Evolutionary conservation across 768 basidiomycete genomes (phyloP).

Genomic region (Xerocomellus intermedius): DNA sequence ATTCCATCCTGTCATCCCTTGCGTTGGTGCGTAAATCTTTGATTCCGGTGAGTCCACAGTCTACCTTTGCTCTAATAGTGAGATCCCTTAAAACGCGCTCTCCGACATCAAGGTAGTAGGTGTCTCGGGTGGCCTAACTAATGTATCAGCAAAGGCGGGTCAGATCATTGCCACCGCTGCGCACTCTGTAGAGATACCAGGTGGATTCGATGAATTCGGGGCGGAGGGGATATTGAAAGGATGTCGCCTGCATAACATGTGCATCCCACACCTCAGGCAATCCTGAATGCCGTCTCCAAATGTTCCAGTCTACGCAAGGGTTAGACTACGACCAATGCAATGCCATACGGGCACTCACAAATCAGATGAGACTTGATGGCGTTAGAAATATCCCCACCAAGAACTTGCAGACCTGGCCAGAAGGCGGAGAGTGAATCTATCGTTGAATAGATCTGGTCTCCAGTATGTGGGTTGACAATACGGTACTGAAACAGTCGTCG

Average conservation of each 20-base stretch:
- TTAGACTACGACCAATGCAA: background rate
- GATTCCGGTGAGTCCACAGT: slow-evolving; percentile 84
- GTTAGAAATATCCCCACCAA: slow-evolving; percentile 81
- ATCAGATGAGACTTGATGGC: slow-evolving; percentile 91
- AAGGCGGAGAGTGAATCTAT: slow-evolving; percentile 96
- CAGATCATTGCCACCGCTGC: slow-evolving; percentile 19
- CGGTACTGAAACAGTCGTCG: slow-evolving; percentile 59
- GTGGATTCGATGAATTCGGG: slow-evolving; percentile 97
- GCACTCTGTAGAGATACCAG: slow-evolving; percentile 88
- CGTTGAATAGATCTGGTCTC: slow-evolving; percentile 71
- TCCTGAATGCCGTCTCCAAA: slow-evolving; percentile 86
- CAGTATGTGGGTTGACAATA: slow-evolving; percentile 74
- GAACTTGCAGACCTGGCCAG: slow-evolving; percentile 93
- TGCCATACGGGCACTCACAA: slow-evolving; percentile 48
- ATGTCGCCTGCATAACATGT: slow-evolving; percentile 65
- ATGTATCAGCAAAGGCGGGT: background rate
- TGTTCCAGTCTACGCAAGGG: slow-evolving; percentile 70
- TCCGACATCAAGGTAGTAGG: slow-evolving; percentile 90
- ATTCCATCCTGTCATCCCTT: slow-evolving; percentile 95
- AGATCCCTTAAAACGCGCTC: slow-evolving; percentile 82
- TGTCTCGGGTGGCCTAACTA: slow-evolving; percentile 82
- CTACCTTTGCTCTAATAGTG: slow-evolving; percentile 68
- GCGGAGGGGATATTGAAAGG: slow-evolving; percentile 75
- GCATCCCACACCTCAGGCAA: slow-evolving; percentile 93
- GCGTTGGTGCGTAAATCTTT: slow-evolving; percentile 73